These are phyloP conservation scores for Neurospora sp. DNA, from an alignment of 495 filamentous ascomycete genomes.

Conservation along the genomic window DNA sequence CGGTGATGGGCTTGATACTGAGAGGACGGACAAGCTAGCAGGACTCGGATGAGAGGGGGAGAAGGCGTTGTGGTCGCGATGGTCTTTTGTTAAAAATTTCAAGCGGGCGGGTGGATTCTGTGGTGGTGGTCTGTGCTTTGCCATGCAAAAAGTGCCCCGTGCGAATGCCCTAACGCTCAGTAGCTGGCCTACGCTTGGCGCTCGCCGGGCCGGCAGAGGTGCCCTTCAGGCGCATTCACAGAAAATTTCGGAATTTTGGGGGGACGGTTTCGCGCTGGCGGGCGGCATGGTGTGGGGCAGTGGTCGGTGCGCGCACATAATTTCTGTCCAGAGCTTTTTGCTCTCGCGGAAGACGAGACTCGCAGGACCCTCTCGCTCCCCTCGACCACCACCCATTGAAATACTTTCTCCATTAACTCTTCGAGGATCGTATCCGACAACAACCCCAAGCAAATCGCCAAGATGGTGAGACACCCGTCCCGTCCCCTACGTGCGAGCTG, in stretches of 20 bases:
- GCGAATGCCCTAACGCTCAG: conserved; percentile 16
- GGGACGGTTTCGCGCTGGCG: background rate
- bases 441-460: conserved; percentile 30
- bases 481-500: background rate
- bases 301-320: conserved; percentile 17
- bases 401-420: conserved; percentile 25
- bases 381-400: background rate
- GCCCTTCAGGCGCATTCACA: conserved; percentile 6
- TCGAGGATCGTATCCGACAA: conserved; percentile 46
- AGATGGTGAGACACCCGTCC: conserved; percentile 40
- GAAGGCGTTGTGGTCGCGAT: background rate
- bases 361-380: background rate
- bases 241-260: conserved; percentile 10
- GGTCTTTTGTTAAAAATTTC: background rate
- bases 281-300: conserved; percentile 7
- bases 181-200: background rate
- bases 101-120: conserved; percentile 5
- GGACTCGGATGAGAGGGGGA: background rate
- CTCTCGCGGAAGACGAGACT: background rate
- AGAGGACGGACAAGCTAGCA: background rate
- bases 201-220: background rate
- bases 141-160: conserved; percentile 1
- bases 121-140: conserved; percentile 19
- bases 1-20: background rate
- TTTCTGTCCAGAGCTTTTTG: conserved; percentile 11